These are phyloP conservation scores for Epichloe coenophiala DNA, from an alignment of 2,329 filamentous ascomycete species.

Conservation along the genomic window DNA sequence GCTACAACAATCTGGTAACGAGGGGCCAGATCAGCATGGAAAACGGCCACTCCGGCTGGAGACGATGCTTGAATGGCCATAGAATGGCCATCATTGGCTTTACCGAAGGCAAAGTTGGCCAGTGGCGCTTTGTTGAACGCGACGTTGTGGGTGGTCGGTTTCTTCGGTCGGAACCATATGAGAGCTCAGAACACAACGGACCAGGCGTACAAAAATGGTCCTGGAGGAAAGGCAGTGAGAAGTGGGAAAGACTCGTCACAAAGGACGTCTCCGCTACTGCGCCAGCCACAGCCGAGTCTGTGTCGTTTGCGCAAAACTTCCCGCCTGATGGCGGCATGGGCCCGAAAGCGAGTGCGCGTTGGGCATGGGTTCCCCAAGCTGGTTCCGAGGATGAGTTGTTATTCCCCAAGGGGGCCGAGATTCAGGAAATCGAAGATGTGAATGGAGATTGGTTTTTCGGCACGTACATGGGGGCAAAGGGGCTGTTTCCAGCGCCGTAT, in stretches of 20 bases:
- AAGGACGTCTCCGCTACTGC: constrained; percentile 34
- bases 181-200: constrained; percentile 18
- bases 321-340: constrained; percentile 68
- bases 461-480: constrained; percentile 66
- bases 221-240: constrained; percentile 31
- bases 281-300: constrained; percentile 18
- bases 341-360: constrained; percentile 48
- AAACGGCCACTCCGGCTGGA: constrained; percentile 71
- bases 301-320: constrained; percentile 28
- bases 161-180: constrained; percentile 45
- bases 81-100: constrained; percentile 75
- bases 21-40: constrained; percentile 54
- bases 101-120: constrained; percentile 51
- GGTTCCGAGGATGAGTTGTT: constrained; percentile 59
- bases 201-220: constrained; percentile 34
- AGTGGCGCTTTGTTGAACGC: constrained; percentile 51
- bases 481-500: constrained; percentile 71
- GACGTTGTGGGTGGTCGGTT: constrained; percentile 68
- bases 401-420: constrained; percentile 73
- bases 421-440: constrained; percentile 71
- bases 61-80: constrained; percentile 66
- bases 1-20: constrained; percentile 56
- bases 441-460: constrained; percentile 89
- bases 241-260: constrained; percentile 34
- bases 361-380: constrained; percentile 63